phyloP scores from a whole-genome alignment of 1,284 basidiomycete species.

The Sutorius eximius region DNA sequence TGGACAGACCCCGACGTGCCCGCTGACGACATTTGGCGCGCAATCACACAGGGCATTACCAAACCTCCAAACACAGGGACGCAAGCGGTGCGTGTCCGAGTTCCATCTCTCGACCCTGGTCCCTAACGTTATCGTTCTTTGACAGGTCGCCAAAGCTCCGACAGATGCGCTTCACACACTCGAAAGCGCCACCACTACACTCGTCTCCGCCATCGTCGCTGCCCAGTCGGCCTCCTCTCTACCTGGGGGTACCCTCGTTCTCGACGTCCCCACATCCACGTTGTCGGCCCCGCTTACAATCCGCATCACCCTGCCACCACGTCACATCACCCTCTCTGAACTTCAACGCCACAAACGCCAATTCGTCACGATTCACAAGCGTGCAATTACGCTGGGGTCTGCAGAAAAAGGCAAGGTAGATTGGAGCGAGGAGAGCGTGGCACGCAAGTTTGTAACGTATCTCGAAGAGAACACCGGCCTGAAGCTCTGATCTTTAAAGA shows the following conservation, averaged over 20 bases:
- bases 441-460: conserved; percentile 74
- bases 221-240: conserved; percentile 49
- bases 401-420: conserved; percentile 75
- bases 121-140: neutral
- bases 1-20: conserved; percentile 76
- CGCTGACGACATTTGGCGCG: conserved; percentile 75
- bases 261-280: conserved; percentile 38
- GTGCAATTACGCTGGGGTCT: conserved; percentile 83
- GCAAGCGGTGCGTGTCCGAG: conserved; percentile 51
- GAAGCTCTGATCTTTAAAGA: conserved; percentile 28
- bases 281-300: conserved; percentile 39
- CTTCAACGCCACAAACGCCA: conserved; percentile 86
- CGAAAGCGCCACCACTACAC: conserved; percentile 65
- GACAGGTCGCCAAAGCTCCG: conserved; percentile 72
- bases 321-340: conserved; percentile 77
- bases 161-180: conserved; percentile 79
- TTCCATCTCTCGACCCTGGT: conserved; percentile 24
- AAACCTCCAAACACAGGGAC: conserved; percentile 90
- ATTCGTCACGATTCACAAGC: conserved; percentile 84
- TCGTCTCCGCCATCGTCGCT: conserved; percentile 69
- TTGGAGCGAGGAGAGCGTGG: conserved; percentile 76
- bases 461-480: conserved; percentile 65
- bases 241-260: conserved; percentile 53
- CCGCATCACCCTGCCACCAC: conserved; percentile 54
- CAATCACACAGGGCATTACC: conserved; percentile 74